A percentile compares a stretch with the other conserved stretches of the same genome.
Conservation (phyloP, 1,284 basidiomycete genomes). For the Coniophora puteana region DNA sequence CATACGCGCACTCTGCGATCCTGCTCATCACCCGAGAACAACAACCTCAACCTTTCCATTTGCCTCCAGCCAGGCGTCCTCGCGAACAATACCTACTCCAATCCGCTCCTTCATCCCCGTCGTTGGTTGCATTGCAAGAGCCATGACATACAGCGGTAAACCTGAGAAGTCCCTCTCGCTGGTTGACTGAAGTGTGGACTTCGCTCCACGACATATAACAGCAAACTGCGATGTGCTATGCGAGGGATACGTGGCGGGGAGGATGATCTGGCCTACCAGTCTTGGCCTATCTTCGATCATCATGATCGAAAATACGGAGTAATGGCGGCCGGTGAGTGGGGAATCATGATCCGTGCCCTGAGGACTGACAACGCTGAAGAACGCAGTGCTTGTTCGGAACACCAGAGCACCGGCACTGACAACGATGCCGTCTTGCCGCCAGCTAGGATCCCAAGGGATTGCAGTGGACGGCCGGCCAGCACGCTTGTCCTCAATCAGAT, state of each 20-base stretch:
- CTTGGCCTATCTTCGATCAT: not conserved
- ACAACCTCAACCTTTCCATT: not conserved
- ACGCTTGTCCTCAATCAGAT: too few relatives aligned
- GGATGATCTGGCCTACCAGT: constrained; percentile 14
- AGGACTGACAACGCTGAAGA: constrained; percentile 7
- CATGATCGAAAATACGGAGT: constrained; percentile 15
- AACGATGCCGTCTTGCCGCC: too few relatives aligned
- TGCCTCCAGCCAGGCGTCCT: constrained; percentile 3
- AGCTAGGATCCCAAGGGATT: not conserved
- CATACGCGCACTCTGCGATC: too few relatives aligned
- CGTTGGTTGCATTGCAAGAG: not conserved
- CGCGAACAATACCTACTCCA: constrained; percentile 5
- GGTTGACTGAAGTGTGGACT: too few relatives aligned
- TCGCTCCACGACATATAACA: too few relatives aligned
- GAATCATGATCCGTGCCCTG: constrained; percentile 2
- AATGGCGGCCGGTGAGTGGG: not conserved
- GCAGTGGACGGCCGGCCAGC: not conserved
- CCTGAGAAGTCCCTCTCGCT: too few relatives aligned
- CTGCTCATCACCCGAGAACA: constrained; percentile 1
- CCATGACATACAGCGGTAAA: constrained; percentile 7
- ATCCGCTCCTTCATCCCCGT: constrained; percentile 4
- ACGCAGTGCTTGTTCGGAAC: constrained; percentile 15
- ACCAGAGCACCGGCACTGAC: constrained; percentile 15
- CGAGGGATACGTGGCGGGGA: too few relatives aligned
- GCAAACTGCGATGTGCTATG: too few relatives aligned